phyloP scores from a whole-genome alignment of 2,329 filamentous ascomycete species.

The Cladosporium sp. region DNA sequence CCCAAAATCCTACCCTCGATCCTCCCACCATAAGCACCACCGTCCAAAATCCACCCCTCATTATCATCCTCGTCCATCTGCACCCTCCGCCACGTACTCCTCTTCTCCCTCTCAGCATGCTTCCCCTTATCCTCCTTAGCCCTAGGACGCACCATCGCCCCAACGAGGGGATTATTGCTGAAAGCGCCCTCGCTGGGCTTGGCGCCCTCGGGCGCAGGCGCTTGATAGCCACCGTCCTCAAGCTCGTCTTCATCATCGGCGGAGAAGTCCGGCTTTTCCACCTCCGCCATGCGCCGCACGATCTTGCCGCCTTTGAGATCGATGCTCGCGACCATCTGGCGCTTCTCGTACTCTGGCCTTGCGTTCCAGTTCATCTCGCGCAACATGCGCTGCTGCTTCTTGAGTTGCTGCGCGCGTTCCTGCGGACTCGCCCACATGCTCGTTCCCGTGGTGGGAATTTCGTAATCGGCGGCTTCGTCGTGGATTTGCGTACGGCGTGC shows the following conservation, averaged over 20 bases:
- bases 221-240: constrained; percentile 18
- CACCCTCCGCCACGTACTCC: constrained; percentile 50
- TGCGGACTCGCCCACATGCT: constrained; percentile 84
- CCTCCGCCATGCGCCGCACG: constrained; percentile 65
- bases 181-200: constrained; percentile 55
- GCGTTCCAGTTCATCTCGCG: constrained; percentile 86
- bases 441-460: constrained; percentile 59
- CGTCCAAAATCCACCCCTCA: constrained; percentile 55
- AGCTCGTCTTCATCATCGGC: constrained; percentile 47
- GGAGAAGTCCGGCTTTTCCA: constrained; percentile 56
- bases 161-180: constrained; percentile 67
- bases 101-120: constrained; percentile 45
- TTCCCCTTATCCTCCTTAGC: constrained; percentile 55
- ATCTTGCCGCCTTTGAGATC: constrained; percentile 78
- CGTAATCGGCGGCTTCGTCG: constrained; percentile 78
- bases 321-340: constrained; percentile 78
- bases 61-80: constrained; percentile 56
- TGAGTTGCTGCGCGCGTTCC: constrained; percentile 78
- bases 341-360: constrained; percentile 84
- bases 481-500: constrained; percentile 79
- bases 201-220: constrained; percentile 35
- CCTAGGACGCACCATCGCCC: constrained; percentile 65
- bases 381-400: constrained; percentile 79
- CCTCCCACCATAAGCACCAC: constrained; percentile 48
- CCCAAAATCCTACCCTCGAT: constrained; percentile 29